These are phyloP conservation scores for Pseudonitzschia multistriata DNA, from an alignment of 108 stramenopile genomes.

Conservation along the genomic window DNA sequence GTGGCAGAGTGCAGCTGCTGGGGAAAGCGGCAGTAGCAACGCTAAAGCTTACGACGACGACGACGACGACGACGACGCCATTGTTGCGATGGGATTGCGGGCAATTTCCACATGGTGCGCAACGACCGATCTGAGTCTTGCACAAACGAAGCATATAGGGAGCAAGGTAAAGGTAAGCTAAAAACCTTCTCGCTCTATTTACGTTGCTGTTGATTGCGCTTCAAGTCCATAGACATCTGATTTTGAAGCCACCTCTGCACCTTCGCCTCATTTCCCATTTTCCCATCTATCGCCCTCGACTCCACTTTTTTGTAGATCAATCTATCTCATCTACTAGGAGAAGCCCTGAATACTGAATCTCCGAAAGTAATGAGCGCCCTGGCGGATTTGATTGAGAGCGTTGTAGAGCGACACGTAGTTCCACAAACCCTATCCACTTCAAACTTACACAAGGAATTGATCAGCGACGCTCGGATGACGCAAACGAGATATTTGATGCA, in stretches of 20 bases:
- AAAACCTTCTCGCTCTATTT: neutral
- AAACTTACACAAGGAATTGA: slow-evolving; percentile 6
- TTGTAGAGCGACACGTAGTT: slow-evolving; percentile 36
- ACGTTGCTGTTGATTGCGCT: neutral
- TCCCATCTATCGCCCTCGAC: neutral
- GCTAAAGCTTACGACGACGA: neutral
- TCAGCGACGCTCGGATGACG: slow-evolving; percentile 37
- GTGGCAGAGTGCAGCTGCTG: neutral
- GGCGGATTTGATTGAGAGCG: slow-evolving; percentile 64
- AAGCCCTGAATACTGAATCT: slow-evolving; percentile 73
- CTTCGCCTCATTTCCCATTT: neutral
- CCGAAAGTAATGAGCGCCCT: slow-evolving; percentile 60
- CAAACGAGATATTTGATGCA: slow-evolving; percentile 49
- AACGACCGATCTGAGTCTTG: slow-evolving; percentile 46
- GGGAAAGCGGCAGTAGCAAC: neutral
- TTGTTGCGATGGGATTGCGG: slow-evolving; percentile 36
- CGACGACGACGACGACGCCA: slow-evolving; percentile 17
- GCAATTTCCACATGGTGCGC: slow-evolving; percentile 51
- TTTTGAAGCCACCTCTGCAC: slow-evolving; percentile 6
- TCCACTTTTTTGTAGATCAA: slow-evolving; percentile 47
- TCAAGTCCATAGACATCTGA: neutral
- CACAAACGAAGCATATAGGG: slow-evolving; percentile 48
- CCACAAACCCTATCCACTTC: slow-evolving; percentile 9
- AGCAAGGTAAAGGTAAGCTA: slow-evolving; percentile 43
- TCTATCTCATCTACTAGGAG: slow-evolving; percentile 59